Conservation (phyloP, 306 rosid species). For the Vicia faba region DNA sequence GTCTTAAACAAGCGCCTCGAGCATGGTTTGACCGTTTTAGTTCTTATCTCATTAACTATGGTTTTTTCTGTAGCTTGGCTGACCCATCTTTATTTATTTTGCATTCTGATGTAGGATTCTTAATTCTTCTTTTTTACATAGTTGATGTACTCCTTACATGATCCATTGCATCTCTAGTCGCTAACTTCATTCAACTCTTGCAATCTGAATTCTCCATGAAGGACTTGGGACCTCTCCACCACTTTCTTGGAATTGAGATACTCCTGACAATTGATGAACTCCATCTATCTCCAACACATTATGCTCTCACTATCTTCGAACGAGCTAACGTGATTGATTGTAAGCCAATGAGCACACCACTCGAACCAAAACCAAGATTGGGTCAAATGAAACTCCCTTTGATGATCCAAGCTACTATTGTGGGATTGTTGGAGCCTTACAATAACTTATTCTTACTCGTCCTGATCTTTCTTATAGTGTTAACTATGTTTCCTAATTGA, state of each 20-base stretch:
- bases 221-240: not conserved
- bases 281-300: not conserved
- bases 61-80: not conserved
- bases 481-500: no score
- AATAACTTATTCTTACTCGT: no score
- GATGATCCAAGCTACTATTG: no score
- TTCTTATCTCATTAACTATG: not conserved
- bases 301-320: not conserved
- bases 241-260: not conserved
- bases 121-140: not conserved
- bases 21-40: not conserved
- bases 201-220: constrained; percentile 1
- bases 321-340: not conserved
- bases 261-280: not conserved
- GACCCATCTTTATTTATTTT: not conserved
- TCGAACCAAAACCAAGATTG: no score
- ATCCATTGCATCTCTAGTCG: not conserved
- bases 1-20: not conserved
- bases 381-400: no score
- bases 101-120: not conserved
- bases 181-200: not conserved
- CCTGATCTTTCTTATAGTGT: no score
- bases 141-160: not conserved
- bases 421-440: no score
- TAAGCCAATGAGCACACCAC: not conserved